phyloP scores from a whole-genome alignment of 441 rosid species.

The Euphorbia schlechtendalii region DNA sequence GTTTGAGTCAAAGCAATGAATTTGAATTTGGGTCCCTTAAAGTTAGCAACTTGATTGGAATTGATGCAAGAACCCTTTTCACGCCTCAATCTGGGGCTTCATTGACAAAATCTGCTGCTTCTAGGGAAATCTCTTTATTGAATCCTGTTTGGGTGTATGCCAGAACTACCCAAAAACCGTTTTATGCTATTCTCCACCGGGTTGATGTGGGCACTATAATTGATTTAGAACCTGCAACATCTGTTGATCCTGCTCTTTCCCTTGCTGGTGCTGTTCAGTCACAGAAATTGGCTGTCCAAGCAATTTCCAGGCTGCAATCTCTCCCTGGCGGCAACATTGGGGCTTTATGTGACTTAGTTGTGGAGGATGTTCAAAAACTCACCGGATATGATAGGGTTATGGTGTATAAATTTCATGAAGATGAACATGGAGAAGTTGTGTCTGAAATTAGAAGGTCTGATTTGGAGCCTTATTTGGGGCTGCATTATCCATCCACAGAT shows the following conservation, averaged over 20 bases:
- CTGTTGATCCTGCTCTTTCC: conserved; percentile 50
- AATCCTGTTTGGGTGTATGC: conserved; percentile 66
- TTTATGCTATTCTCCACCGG: conserved; percentile 73
- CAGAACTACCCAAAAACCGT: conserved; percentile 45
- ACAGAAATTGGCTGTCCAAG: conserved; percentile 69
- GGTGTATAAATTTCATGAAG: conserved; percentile 80
- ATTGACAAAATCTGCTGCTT: conserved; percentile 51
- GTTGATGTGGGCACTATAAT: conserved; percentile 69
- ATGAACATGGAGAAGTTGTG: conserved; percentile 79
- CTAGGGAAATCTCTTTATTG: conserved; percentile 53
- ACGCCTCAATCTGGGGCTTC: conserved; percentile 48
- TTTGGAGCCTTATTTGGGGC: conserved; percentile 75
- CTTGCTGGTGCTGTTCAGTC: conserved; percentile 76
- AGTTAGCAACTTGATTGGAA: conserved; percentile 46
- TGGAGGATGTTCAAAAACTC: conserved; percentile 72
- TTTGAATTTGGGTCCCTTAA: conserved; percentile 12
- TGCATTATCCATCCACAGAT: conserved; percentile 79
- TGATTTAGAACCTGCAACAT: conserved; percentile 73
- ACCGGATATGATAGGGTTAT: conserved; percentile 84
- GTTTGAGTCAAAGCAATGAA: conserved; percentile 24
- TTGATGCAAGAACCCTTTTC: conserved; percentile 60
- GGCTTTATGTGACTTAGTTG: conserved; percentile 65
- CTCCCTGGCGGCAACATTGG: conserved; percentile 77
- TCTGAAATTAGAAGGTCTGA: conserved; percentile 76
- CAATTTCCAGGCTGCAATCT: conserved; percentile 73